These are phyloP conservation scores for Blastomyces parvus DNA, from an alignment of 2,329 filamentous ascomycete genomes.

Conservation along the genomic window DNA sequence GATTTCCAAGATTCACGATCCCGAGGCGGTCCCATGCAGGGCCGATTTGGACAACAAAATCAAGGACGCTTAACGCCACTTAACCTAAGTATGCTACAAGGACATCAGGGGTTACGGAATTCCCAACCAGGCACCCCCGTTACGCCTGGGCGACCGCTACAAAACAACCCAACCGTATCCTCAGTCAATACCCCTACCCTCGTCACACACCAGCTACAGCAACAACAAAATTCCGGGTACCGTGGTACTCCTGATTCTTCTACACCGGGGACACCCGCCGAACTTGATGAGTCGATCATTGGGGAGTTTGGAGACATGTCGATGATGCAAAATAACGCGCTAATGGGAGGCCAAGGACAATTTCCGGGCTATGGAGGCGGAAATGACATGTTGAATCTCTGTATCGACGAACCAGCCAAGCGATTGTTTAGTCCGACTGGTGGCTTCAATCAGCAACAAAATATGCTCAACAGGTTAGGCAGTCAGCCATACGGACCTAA, in stretches of 20 bases:
- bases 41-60: slow-evolving; percentile 48
- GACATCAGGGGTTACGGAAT: slow-evolving; percentile 68
- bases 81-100: slow-evolving; percentile 67
- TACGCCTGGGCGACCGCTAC: slow-evolving; percentile 56
- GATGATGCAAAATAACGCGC: slow-evolving; percentile 35
- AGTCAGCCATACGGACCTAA: slow-evolving; percentile 66
- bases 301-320: slow-evolving; percentile 54
- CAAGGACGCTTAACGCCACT: slow-evolving; percentile 55
- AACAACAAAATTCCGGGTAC: slow-evolving; percentile 48
- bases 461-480: slow-evolving; percentile 65
- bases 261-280: slow-evolving; percentile 58
- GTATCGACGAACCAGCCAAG: slow-evolving; percentile 91
- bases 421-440: slow-evolving; percentile 80
- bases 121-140: slow-evolving; percentile 82
- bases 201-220: slow-evolving; percentile 61
- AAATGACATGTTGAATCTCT: slow-evolving; percentile 49
- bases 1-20: slow-evolving; percentile 50
- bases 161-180: slow-evolving; percentile 92
- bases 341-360: slow-evolving; percentile 34
- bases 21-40: slow-evolving; percentile 60
- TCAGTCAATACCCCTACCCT: slow-evolving; percentile 93
- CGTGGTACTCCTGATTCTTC: slow-evolving; percentile 55
- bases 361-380: slow-evolving; percentile 34
- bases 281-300: slow-evolving; percentile 65
- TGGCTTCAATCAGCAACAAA: slow-evolving; percentile 58